These are phyloP conservation scores for Capsicum baccatum DNA, from an alignment of 257 asterid species.

Conservation along the genomic window DNA sequence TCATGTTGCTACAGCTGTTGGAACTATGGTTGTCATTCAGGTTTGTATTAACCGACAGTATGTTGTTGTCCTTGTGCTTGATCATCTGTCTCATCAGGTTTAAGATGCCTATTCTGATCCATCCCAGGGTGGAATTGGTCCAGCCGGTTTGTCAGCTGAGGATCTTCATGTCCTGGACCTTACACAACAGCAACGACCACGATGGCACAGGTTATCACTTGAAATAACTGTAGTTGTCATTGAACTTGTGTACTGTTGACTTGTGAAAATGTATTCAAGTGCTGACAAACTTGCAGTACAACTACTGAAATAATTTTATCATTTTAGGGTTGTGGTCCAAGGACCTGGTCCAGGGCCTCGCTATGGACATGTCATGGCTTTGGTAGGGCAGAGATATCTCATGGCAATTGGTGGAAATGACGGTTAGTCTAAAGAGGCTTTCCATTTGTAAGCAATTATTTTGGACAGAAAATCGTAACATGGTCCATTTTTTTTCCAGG, in stretches of 20 bases:
- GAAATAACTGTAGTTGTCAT: slow-evolving; percentile 25
- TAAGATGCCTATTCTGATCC: slow-evolving; percentile 39
- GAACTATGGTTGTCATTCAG: slow-evolving; percentile 99
- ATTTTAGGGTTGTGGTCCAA: slow-evolving; percentile 90
- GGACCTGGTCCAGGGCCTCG: slow-evolving; percentile 99
- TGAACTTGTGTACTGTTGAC: slow-evolving; percentile 25
- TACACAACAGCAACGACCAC: slow-evolving; percentile 90
- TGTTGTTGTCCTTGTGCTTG: slow-evolving; percentile 27
- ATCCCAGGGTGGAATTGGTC: slow-evolving; percentile 98
- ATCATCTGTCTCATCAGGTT: slow-evolving; percentile 24
- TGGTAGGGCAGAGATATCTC: slow-evolving; percentile 98
- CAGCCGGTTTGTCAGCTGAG: slow-evolving; percentile 98
- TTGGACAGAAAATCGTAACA: slow-evolving; percentile 32
- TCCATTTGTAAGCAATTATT: slow-evolving; percentile 26
- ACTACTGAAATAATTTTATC: slow-evolving; percentile 28
- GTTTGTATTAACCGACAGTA: slow-evolving; percentile 46
- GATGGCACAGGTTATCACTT: slow-evolving; percentile 89
- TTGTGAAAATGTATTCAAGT: not conserved
- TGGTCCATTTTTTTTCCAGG: slow-evolving; percentile 57
- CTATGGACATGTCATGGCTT: slow-evolving; percentile 99
- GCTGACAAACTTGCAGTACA: not conserved
- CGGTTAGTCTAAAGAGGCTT: slow-evolving; percentile 59
- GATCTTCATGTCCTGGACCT: slow-evolving; percentile 98
- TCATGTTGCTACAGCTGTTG: slow-evolving; percentile 99
- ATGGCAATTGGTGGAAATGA: slow-evolving; percentile 99